Conservation (phyloP, 805 yeast genomes). For the Metschnikowia colocasiae region DNA sequence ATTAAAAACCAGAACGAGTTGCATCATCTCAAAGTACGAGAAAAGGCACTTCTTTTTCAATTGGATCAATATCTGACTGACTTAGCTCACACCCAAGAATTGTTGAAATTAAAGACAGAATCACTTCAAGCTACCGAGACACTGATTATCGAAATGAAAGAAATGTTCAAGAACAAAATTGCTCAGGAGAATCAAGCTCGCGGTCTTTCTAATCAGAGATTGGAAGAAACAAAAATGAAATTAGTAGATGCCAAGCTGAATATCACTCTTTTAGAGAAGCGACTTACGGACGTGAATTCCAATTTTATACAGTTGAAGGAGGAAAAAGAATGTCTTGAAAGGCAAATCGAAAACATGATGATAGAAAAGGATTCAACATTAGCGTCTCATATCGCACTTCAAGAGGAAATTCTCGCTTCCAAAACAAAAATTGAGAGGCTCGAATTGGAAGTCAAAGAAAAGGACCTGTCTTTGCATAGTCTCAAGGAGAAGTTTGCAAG, state of each 20-base stretch:
- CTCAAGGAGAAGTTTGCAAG: conserved; percentile 16
- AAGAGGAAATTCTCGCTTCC: neutral
- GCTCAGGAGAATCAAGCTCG: neutral
- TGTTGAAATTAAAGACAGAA: neutral
- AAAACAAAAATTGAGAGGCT: conserved; percentile 6
- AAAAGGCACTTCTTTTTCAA: neutral
- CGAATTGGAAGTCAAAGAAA: conserved; percentile 19
- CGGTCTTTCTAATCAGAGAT: neutral
- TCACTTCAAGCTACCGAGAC: neutral
- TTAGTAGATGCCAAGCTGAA: neutral
- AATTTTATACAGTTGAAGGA: neutral
- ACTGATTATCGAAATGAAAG: conserved; percentile 1
- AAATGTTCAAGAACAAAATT: neutral
- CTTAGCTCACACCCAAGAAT: neutral
- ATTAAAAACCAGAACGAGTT: conserved; percentile 3
- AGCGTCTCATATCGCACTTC: neutral
- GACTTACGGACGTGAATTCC: neutral
- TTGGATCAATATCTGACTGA: neutral
- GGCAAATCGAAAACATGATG: neutral
- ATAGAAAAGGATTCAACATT: neutral
- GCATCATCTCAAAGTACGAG: neutral
- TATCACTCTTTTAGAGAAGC: neutral
- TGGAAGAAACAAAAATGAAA: neutral
- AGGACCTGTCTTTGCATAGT: conserved; percentile 20
- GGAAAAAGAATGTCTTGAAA: neutral